Conservation (phyloP, 108 stramenopile genomes). For the Cylindrotheca fusiformis region DNA sequence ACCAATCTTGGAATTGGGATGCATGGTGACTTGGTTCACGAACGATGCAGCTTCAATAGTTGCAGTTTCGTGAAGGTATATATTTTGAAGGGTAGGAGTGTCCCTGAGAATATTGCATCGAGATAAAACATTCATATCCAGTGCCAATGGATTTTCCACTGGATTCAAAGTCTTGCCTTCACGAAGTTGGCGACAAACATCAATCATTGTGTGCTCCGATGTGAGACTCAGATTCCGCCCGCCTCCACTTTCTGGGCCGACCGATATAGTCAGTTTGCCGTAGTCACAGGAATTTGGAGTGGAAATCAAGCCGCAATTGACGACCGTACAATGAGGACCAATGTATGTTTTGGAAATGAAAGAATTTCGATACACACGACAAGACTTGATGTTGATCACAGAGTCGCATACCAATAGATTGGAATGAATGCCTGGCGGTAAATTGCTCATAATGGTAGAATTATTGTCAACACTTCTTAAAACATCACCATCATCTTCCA, state of each 20-base stretch:
- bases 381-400: slow-evolving; percentile 47
- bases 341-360: slow-evolving; percentile 54
- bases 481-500: slow-evolving; percentile 27
- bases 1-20: slow-evolving; percentile 48
- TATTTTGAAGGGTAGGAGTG: slow-evolving; percentile 51
- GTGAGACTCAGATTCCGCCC: slow-evolving; percentile 41
- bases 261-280: slow-evolving; percentile 50
- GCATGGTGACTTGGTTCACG: slow-evolving; percentile 50
- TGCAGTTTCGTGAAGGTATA: slow-evolving; percentile 49
- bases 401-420: slow-evolving; percentile 55
- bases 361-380: slow-evolving; percentile 61
- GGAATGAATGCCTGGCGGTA: slow-evolving; percentile 48
- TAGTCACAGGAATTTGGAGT: slow-evolving; percentile 20
- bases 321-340: slow-evolving; percentile 44
- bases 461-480: not conserved
- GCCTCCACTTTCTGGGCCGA: slow-evolving; percentile 83
- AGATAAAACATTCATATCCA: slow-evolving; percentile 45
- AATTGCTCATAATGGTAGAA: slow-evolving; percentile 1
- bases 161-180: slow-evolving; percentile 4
- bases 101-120: slow-evolving; percentile 46
- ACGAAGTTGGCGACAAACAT: slow-evolving; percentile 54
- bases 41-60: slow-evolving; percentile 57
- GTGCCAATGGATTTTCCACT: not conserved
- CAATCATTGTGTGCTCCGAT: slow-evolving; percentile 61
- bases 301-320: slow-evolving; percentile 59